Conservation (phyloP, 352 stramenopile genomes). For the Pythium volutum region DNA sequence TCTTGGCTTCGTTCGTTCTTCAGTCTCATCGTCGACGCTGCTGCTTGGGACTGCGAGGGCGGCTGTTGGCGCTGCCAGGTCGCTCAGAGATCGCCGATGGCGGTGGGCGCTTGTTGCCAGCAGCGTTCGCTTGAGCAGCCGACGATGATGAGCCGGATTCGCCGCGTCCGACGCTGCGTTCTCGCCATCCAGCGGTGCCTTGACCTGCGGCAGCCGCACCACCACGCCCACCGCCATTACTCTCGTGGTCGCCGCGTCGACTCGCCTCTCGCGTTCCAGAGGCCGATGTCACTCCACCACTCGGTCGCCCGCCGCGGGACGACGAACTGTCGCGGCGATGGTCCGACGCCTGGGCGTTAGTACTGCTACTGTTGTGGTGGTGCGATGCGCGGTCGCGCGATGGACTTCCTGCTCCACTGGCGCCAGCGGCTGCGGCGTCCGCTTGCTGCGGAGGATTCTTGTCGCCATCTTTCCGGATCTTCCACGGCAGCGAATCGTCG, state of each 20-base stretch:
- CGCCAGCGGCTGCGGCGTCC: neutral
- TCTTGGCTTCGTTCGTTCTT: conserved; percentile 1
- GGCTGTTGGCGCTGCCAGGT: conserved; percentile 17
- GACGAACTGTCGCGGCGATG: conserved; percentile 26
- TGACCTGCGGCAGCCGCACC: neutral
- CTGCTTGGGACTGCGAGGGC: conserved; percentile 47
- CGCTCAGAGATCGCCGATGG: conserved; percentile 11
- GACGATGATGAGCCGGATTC: conserved; percentile 3
- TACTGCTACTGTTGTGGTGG: conserved; percentile 23
- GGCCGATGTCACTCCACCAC: neutral
- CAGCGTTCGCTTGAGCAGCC: neutral
- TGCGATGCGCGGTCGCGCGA: conserved; percentile 30
- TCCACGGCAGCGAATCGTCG: conserved; percentile 76
- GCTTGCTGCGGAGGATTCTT: conserved; percentile 3
- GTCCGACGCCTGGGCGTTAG: neutral
- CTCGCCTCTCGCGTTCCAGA: conserved; percentile 6
- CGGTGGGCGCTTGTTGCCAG: conserved; percentile 11
- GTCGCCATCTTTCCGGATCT: conserved; percentile 48
- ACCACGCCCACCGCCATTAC: conserved; percentile 4
- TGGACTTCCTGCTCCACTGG: conserved; percentile 12
- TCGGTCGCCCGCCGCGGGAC: conserved; percentile 6
- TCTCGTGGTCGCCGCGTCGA: conserved; percentile 20
- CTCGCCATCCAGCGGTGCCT: conserved; percentile 7
- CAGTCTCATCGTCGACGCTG: conserved; percentile 44
- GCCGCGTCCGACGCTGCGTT: conserved; percentile 26